Percentiles rank a stretch among this genome's conserved stretches.
These are phyloP conservation scores for Chamaecyparis obtusa DNA, from an alignment of 75 land plant genomes.

Conservation along the genomic window DNA sequence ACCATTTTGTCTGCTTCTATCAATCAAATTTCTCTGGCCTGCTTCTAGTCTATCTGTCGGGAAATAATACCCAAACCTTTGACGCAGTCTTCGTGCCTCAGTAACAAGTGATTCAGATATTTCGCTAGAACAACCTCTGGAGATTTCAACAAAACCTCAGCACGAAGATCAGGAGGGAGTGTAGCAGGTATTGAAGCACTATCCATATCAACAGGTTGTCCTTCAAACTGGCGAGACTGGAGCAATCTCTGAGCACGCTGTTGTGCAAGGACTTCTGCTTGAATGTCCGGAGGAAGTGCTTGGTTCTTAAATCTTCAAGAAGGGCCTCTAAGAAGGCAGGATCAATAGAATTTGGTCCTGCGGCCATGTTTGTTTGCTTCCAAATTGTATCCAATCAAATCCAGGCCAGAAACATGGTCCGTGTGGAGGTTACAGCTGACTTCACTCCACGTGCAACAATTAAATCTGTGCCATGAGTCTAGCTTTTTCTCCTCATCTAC, in stretches of 20 bases:
- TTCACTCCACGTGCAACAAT: too few species aligned
- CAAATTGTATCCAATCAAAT: too few species aligned
- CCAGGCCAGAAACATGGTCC: too few species aligned
- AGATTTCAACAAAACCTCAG: too few species aligned
- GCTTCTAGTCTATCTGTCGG: constrained; percentile 70
- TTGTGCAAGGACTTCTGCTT: constrained; percentile 93
- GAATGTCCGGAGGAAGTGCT: constrained; percentile 98
- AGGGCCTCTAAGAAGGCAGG: constrained; percentile 97
- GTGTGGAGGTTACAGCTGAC: too few species aligned
- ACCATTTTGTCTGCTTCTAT: constrained; percentile 45
- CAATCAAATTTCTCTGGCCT: constrained; percentile 29
- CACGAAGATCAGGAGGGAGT: too few species aligned
- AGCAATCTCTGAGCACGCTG: constrained; percentile 89
- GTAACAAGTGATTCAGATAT: constrained; percentile 95
- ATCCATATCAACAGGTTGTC: too few species aligned
- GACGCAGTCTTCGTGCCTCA: constrained; percentile 91
- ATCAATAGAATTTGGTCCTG: constrained; percentile 73
- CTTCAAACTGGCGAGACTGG: constrained; percentile 78
- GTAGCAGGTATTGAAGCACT: too few species aligned
- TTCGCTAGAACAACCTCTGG: constrained; percentile 91
- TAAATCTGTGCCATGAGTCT: too few species aligned
- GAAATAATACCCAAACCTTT: constrained; percentile 83
- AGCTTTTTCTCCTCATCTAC: too few species aligned
- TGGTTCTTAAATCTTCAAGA: constrained; percentile 95
- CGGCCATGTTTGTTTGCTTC: constrained; percentile 27